Evolutionary conservation across 2,329 filamentous ascomycete genomes (phyloP), one percentile per base, ranked within the genome.

Genomic region (Aspergillus brunneoviolaceus): DNA sequence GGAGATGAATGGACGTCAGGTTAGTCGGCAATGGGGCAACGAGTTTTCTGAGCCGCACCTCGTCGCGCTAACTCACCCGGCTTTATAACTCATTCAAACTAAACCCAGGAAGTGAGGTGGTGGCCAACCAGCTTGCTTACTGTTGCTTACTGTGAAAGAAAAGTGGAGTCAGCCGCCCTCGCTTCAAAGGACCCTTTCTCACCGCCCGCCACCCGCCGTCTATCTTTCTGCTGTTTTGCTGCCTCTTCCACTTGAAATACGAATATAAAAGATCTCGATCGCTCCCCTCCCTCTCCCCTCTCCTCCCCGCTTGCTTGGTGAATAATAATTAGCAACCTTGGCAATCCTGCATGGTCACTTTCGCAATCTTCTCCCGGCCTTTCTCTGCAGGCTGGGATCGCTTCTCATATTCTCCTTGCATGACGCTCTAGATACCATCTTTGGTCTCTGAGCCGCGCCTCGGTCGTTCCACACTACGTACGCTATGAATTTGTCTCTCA

Each of bases 401-500:
- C 23, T 52, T 31, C 53, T 47, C 39, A 48, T 48, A 49, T 48
- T 21, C 49, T 29, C 39, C 35, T 56, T 27, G 39, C 39, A 19
- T 60, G 14, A 35, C 45, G 57, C 51, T 45, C 49, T 45, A 19
- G 5, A 48, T 29, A 47, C 27, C 23, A 19, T 31, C 52, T 21
- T 49, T 53, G 33, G 25, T 42, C 58, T 29, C 23, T 55, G 39
- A 57, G 49, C 21, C 35, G 25, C 23, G 23, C 25, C 51, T n/a
- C 65, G 60, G n/a, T 48, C 33, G 4, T 25, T 47, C 3, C 35
- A 11, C 53, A 55, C 65, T 55, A 90, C 27, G 27, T 55, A 90
- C 27, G 27, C 27, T 9, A 29, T 91, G 88, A 90, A 90, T 81
- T 79, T 90, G 65, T 85, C 88, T 55, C 82, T 91, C 48, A 82